These are phyloP conservation scores for Cyclostephanos tholiformis DNA, from an alignment of 108 stramenopile genomes.

Conservation along the genomic window DNA sequence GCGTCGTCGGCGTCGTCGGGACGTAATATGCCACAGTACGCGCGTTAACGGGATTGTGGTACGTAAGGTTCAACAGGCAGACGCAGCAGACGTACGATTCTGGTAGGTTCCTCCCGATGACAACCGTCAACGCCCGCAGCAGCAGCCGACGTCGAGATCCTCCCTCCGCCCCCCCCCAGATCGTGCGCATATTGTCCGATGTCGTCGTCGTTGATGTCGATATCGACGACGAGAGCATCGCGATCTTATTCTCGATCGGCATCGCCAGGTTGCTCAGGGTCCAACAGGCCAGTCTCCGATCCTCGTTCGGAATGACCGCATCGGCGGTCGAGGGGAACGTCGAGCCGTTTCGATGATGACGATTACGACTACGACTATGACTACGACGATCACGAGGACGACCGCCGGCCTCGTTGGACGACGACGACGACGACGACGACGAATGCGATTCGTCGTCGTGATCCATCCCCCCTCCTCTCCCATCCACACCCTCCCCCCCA, in stretches of 20 bases:
- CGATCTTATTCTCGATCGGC: constrained; percentile 53
- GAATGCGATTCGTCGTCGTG: background rate
- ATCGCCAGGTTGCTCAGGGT: constrained; percentile 59
- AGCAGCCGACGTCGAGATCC: background rate
- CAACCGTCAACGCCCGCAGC: constrained; percentile 26
- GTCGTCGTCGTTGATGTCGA: background rate
- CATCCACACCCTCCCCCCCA: too few species aligned
- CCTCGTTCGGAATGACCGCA: too few species aligned
- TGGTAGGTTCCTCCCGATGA: constrained; percentile 35
- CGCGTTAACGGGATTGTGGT: constrained; percentile 45
- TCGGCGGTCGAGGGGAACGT: background rate
- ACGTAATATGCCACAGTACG: constrained; percentile 7
- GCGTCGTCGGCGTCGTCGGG: background rate
- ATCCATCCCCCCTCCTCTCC: background rate
- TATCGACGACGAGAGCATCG: constrained; percentile 29
- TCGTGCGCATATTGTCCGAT: too few species aligned
- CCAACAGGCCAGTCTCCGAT: constrained; percentile 53
- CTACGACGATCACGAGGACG: too few species aligned
- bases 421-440: too few species aligned
- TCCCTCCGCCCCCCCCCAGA: background rate
- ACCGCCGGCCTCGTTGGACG: too few species aligned
- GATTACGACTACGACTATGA: background rate
- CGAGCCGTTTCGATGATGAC: background rate
- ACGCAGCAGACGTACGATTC: constrained; percentile 50
- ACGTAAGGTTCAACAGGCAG: constrained; percentile 54